A percentile compares a stretch with the other conserved stretches of the same genome.
These are phyloP conservation scores for Coccomyxa subellipsoidea DNA, from an alignment of 163 green algal species.

Conservation along the genomic window DNA sequence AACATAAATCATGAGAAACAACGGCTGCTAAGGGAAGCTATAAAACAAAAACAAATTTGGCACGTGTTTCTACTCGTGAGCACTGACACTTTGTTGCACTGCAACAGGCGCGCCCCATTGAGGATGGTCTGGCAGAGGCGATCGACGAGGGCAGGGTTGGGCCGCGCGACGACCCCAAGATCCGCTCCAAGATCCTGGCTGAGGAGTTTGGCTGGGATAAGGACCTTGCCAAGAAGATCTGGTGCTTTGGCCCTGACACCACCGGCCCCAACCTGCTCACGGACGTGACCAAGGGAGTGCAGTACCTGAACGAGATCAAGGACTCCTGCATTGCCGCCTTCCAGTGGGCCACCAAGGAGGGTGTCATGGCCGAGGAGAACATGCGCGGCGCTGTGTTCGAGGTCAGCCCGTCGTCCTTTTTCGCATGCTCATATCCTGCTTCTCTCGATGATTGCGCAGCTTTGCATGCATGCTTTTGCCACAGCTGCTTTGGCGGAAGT, in stretches of 20 bases:
- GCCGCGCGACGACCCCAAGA: conserved; percentile 95
- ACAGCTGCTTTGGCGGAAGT: too few relatives aligned
- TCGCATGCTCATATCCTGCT: too few relatives aligned
- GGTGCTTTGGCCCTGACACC: conserved; percentile 97
- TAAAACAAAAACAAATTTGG: too few relatives aligned
- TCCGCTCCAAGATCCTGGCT: conserved; percentile 83
- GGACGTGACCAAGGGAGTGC: conserved; percentile 98
- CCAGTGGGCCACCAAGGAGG: conserved; percentile 99
- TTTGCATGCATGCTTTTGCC: too few relatives aligned
- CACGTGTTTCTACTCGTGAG: too few relatives aligned
- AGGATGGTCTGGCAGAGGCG: conserved; percentile 95
- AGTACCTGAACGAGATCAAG: conserved; percentile 99
- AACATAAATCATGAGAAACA: too few relatives aligned
- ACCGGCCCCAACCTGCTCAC: conserved; percentile 96
- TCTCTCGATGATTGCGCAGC: too few relatives aligned
- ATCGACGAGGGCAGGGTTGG: conserved; percentile 95
- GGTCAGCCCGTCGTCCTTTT: conserved; percentile 26
- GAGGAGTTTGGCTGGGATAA: conserved; percentile 99
- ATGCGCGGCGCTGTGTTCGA: conserved; percentile 96
- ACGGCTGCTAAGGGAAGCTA: too few relatives aligned
- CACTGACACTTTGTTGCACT: too few relatives aligned
- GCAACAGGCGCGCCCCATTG: conserved; percentile 82
- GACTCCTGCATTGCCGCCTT: conserved; percentile 94
- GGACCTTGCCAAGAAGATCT: conserved; percentile 47
- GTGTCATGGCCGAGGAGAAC: conserved; percentile 96